Percentiles rank a stretch among this genome's conserved stretches.
Evolutionary conservation across 176 grass and related monocot genomes (phyloP).

Genomic region (Eleusine indica): DNA sequence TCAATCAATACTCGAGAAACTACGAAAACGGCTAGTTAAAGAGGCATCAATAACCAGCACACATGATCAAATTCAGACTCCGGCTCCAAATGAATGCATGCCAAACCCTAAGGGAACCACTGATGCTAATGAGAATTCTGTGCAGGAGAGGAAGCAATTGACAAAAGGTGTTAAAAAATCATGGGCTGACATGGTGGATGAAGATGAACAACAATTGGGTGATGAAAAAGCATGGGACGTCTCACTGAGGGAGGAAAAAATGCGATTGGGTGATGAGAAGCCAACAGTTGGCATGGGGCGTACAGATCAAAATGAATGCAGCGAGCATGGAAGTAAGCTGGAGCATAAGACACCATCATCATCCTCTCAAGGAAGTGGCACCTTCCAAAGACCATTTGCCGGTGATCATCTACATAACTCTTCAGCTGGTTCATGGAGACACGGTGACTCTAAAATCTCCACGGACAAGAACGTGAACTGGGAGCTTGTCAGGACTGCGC

Average conservation of each 20-base stretch:
- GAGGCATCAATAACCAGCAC: slow-evolving; percentile 19
- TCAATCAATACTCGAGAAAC: slow-evolving; percentile 56
- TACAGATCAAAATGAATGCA: slow-evolving; percentile 25
- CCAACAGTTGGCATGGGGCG: not conserved
- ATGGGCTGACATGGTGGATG: slow-evolving; percentile 61
- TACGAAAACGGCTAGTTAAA: slow-evolving; percentile 45
- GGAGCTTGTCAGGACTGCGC: slow-evolving; percentile 49
- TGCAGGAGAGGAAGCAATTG: slow-evolving; percentile 19
- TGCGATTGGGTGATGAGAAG: slow-evolving; percentile 4
- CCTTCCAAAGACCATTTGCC: not conserved
- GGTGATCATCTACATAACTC: slow-evolving; percentile 34
- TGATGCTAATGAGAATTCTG: slow-evolving; percentile 28
- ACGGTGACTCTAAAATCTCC: slow-evolving; percentile 1
- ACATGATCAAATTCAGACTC: slow-evolving; percentile 32
- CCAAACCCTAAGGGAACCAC: not conserved
- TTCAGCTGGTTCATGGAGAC: slow-evolving; percentile 34
- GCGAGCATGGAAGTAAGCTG: slow-evolving; percentile 33
- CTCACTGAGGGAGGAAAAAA: slow-evolving; percentile 43
- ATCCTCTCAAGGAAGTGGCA: slow-evolving; percentile 40
- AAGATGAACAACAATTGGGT: slow-evolving; percentile 43
- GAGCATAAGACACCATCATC: slow-evolving; percentile 28
- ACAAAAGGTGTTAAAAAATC: slow-evolving; percentile 36
- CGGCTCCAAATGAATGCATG: slow-evolving; percentile 21
- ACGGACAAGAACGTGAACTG: slow-evolving; percentile 38
- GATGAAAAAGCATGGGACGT: slow-evolving; percentile 41